Conservation (phyloP, 2,329 filamentous ascomycete genomes). For the Penicillium digitatum region DNA sequence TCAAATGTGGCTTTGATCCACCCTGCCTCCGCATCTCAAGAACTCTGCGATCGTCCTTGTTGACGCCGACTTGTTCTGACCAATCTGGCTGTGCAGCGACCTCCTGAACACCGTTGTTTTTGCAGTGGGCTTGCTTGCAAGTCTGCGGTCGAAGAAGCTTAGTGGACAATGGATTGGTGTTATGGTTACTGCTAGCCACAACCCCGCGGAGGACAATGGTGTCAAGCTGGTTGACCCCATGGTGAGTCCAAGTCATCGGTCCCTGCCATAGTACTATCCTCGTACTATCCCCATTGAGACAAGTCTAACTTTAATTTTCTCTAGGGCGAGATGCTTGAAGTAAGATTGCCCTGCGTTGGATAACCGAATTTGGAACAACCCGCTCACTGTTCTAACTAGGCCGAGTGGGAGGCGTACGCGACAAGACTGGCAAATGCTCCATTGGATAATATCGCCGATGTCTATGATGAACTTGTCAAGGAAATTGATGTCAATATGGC, state of each 20-base stretch:
- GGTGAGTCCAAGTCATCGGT: slow-evolving; percentile 43
- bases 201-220: slow-evolving; percentile 83
- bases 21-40: slow-evolving; percentile 26
- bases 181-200: slow-evolving; percentile 94
- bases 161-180: slow-evolving; percentile 89
- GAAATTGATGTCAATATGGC: slow-evolving; percentile 71
- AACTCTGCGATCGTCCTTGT: slow-evolving; percentile 33
- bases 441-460: slow-evolving; percentile 68
- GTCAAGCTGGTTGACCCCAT: slow-evolving; percentile 96
- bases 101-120: slow-evolving; percentile 90
- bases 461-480: slow-evolving; percentile 71
- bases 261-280: background rate
- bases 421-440: slow-evolving; percentile 84
- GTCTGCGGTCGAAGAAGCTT: slow-evolving; percentile 83
- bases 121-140: slow-evolving; percentile 83
- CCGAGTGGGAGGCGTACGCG: slow-evolving; percentile 85
- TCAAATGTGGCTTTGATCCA: slow-evolving; percentile 20
- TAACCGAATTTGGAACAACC: slow-evolving; percentile 8
- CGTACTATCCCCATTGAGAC: background rate
- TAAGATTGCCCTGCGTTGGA: slow-evolving; percentile 38
- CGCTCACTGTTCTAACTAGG: slow-evolving; percentile 38
- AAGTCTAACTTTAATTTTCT: slow-evolving; percentile 11
- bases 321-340: slow-evolving; percentile 90
- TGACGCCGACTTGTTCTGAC: slow-evolving; percentile 32
- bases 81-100: slow-evolving; percentile 49